Evolutionary conservation across 768 basidiomycete species (phyloP).

Genomic region (Dioszegia hungarica): DNA sequence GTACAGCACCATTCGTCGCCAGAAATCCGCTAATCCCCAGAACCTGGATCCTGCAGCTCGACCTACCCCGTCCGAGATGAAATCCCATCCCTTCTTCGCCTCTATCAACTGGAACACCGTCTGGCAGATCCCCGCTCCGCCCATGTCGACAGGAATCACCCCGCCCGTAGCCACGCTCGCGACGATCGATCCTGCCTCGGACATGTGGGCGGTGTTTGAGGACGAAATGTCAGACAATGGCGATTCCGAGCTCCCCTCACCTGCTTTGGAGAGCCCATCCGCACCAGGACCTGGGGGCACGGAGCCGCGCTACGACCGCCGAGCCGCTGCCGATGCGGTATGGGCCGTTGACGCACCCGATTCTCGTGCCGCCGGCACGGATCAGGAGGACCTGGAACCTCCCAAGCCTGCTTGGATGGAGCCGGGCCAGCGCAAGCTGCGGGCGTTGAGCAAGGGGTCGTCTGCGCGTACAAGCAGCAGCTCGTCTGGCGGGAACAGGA

Average conservation of each 20-base stretch:
- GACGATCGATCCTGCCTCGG: conserved; percentile 15
- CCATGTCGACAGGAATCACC: conserved; percentile 34
- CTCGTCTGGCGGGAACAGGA: conserved; percentile 16
- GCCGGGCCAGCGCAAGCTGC: conserved; percentile 13
- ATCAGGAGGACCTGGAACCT: conserved; percentile 10
- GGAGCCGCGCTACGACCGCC: conserved; percentile 13
- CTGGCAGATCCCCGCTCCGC: conserved; percentile 39
- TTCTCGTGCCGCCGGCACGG: not conserved
- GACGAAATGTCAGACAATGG: conserved; percentile 40
- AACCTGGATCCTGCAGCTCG: conserved; percentile 42
- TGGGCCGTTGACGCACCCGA: conserved; percentile 21
- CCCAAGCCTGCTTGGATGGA: conserved; percentile 24
- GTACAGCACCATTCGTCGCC: conserved; percentile 21
- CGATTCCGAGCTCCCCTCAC: conserved; percentile 27
- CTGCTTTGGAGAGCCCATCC: no score
- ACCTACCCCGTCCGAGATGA: conserved; percentile 36
- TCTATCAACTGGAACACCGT: conserved; percentile 31
- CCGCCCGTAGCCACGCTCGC: conserved; percentile 23
- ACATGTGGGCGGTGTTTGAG: conserved; percentile 44
- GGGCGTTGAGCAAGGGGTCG: conserved; percentile 5
- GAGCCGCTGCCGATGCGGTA: conserved; percentile 26
- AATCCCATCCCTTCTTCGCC: conserved; percentile 44
- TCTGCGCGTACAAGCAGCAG: conserved; percentile 19
- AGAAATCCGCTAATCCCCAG: conserved; percentile 6
- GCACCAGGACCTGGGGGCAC: not conserved